phyloP scores from a whole-genome alignment of 2,329 filamentous ascomycete species.

The Diaporthe sp. region DNA sequence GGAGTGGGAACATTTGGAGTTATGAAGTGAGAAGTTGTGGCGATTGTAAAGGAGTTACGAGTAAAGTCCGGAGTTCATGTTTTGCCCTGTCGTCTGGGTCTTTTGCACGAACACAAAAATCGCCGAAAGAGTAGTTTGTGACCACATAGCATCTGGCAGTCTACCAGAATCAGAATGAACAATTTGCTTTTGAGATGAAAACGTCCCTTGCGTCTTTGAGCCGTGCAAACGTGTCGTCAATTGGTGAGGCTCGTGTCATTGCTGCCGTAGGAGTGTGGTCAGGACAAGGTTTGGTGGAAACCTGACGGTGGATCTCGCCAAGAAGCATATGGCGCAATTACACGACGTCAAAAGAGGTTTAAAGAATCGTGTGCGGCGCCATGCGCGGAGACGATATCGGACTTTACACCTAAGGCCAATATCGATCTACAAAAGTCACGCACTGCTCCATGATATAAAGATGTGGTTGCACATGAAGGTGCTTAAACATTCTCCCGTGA shows the following conservation, averaged over 20 bases:
- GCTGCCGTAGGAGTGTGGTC: neutral
- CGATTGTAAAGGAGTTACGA: neutral
- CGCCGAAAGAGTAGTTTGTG: neutral
- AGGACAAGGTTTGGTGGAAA: neutral
- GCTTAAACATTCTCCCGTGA: neutral
- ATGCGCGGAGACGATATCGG: neutral
- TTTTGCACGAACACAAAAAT: neutral
- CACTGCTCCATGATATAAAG: neutral
- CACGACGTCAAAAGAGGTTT: neutral
- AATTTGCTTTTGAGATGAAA: neutral
- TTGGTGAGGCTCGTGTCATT: too few species aligned
- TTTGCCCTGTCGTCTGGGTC: neutral
- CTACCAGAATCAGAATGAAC: neutral
- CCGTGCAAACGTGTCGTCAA: neutral
- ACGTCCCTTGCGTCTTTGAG: neutral
- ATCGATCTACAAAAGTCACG: neutral
- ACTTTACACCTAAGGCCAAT: neutral
- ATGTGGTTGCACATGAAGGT: neutral
- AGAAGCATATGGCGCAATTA: neutral
- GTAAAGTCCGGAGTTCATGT: neutral
- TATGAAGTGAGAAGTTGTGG: neutral
- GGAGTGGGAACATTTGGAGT: neutral
- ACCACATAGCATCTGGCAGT: neutral
- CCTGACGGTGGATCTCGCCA: neutral
- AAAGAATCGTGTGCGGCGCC: too few species aligned